Evolutionary conservation across 768 basidiomycete species (phyloP), one percentile per base, ranked within the genome.

Genomic region (Boletus coccyginus): DNA sequence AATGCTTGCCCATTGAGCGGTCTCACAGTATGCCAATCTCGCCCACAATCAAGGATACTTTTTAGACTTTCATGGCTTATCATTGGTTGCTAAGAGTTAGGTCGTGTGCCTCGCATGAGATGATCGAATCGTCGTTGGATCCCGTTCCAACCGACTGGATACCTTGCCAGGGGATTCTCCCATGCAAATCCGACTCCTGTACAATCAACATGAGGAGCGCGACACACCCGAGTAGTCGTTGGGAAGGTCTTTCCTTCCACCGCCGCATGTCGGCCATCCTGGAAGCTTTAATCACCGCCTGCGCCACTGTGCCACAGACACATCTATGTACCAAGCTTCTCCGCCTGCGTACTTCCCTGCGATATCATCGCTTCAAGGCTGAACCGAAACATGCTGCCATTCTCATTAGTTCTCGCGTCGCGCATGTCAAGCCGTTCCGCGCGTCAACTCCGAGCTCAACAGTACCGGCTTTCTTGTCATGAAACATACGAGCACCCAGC

Each of bases 251-350:
- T 53, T 67, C 53, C 52, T 60, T 60, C 62, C 62, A 56, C 57
- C 55, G 55, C 63, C 61, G 66, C 64, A 59, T 55, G 62, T 55
- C 56, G 62, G 45, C 57, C 59, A 57, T 55, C 56, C 63, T 68
- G 56, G 63, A 67, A 63, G 58, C 43, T 44, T 70, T 66, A 63
- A 70, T 72, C 68, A 61, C 68, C 59, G 55, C 60, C 52, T 17
- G 70, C 63, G 70, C 68, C 68, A 65, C 70, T 59, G 61, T 52
- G 42, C 52, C 52, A 63, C 57, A 59, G 61, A 53, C 55, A 52
- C 53, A 32, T 66, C 61, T 19, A 59, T 48, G 52, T 36, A 58
- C 50, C 38, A 55, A 46, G 32, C 65, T 62, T 67, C 67, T 64
- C 62, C 50, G 62, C 57, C 46, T 57, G 55, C 19, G 42, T 50